Percentiles rank a stretch among this genome's conserved stretches.
Conservation (phyloP, 1,139 yeast species). For the Yamadazyma buinensis region DNA sequence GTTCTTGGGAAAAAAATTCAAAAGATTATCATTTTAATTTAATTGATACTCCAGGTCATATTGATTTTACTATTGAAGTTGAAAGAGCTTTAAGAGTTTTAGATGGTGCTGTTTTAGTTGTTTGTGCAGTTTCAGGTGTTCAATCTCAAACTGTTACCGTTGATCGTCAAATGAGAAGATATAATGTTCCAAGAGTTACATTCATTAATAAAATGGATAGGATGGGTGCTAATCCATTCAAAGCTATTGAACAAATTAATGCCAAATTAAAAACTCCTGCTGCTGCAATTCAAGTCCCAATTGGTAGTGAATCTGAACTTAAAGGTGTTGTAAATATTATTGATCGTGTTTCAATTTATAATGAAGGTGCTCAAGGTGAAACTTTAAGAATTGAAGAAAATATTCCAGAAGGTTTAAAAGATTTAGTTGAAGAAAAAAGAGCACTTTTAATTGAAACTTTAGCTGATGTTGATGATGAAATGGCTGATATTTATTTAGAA, state of each 20-base stretch:
- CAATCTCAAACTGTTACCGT: constrained; percentile 98
- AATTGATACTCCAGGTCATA: constrained; percentile 98
- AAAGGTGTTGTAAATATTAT: constrained; percentile 90
- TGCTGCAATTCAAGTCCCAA: constrained; percentile 97
- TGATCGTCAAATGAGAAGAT: constrained; percentile 98
- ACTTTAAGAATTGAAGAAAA: constrained; percentile 51
- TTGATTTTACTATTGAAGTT: constrained; percentile 97
- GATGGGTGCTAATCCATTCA: constrained; percentile 96
- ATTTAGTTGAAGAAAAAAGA: constrained; percentile 80
- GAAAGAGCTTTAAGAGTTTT: constrained; percentile 95
- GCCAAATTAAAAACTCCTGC: constrained; percentile 86
- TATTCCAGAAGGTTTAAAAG: constrained; percentile 72
- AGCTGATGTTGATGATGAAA: constrained; percentile 97
- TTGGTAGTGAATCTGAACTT: constrained; percentile 83
- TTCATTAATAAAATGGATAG: constrained; percentile 98
- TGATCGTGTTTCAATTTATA: constrained; percentile 79
- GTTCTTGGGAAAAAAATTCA: constrained; percentile 84
- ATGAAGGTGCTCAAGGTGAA: constrained; percentile 94
- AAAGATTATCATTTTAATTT: constrained; percentile 80
- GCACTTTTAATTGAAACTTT: constrained; percentile 81
- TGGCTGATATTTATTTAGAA: constrained; percentile 88
- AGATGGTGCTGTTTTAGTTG: constrained; percentile 97
- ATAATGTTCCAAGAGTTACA: constrained; percentile 93
- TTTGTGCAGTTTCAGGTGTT: constrained; percentile 97
- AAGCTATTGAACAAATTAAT: constrained; percentile 88